Evolutionary conservation across 768 basidiomycete genomes (phyloP).

Genomic region (Lentinula sp.): DNA sequence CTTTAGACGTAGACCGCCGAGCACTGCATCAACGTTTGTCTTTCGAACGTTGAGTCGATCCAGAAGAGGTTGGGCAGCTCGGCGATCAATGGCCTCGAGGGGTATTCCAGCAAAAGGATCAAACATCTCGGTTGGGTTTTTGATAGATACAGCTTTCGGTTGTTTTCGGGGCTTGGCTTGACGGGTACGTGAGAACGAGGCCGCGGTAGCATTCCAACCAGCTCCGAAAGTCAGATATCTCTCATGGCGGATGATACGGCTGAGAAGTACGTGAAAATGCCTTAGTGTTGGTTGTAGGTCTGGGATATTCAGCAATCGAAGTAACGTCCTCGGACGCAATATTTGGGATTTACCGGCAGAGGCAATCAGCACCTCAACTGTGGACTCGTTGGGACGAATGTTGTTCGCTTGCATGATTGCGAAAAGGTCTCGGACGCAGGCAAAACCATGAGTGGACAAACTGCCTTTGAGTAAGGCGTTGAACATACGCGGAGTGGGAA

Average conservation of each 20-base stretch:
- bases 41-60: slow-evolving; percentile 38
- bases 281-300: slow-evolving; percentile 40
- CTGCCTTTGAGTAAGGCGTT: slow-evolving; percentile 55
- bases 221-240: slow-evolving; percentile 34
- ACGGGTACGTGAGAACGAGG: slow-evolving; percentile 27
- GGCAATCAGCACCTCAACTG: slow-evolving; percentile 48
- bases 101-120: slow-evolving; percentile 46
- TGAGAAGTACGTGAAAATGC: slow-evolving; percentile 53
- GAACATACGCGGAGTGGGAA: slow-evolving; percentile 43
- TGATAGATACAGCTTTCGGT: slow-evolving; percentile 13
- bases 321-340: slow-evolving; percentile 37
- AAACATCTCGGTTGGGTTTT: slow-evolving; percentile 23
- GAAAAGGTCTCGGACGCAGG: slow-evolving; percentile 38
- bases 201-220: slow-evolving; percentile 41
- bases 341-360: slow-evolving; percentile 40
- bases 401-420: slow-evolving; percentile 47
- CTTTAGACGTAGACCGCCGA: slow-evolving; percentile 56
- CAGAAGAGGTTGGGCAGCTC: slow-evolving; percentile 8
- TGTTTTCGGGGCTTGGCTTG: slow-evolving; percentile 10
- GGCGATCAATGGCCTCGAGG: slow-evolving; percentile 18
- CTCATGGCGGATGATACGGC: slow-evolving; percentile 45
- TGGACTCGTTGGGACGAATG: slow-evolving; percentile 47
- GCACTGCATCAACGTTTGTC: slow-evolving; percentile 35
- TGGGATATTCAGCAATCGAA: slow-evolving; percentile 39
- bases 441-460: slow-evolving; percentile 42